Conservation (phyloP, 352 stramenopile species). For the Pythium monospermum region DNA sequence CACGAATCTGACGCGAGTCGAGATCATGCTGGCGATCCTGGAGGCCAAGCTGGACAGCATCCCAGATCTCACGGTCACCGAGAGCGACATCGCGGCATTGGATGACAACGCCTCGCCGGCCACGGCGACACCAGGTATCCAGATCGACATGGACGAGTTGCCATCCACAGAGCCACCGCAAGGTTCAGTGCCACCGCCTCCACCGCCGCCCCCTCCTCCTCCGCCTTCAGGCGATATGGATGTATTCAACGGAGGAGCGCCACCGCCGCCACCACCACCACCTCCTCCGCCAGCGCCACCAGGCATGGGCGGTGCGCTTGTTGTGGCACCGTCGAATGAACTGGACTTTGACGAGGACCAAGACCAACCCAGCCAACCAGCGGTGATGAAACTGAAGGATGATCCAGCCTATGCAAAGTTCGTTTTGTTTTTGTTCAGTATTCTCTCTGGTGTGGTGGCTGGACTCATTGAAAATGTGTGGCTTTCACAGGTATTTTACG, state of each 20-base stretch:
- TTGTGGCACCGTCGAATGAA: slow-evolving; percentile 26
- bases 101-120: slow-evolving; percentile 24
- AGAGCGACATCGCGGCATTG: slow-evolving; percentile 47
- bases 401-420: slow-evolving; percentile 76
- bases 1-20: slow-evolving; percentile 69
- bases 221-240: slow-evolving; percentile 11
- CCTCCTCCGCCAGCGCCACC: slow-evolving; percentile 30
- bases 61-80: slow-evolving; percentile 66
- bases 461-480: neutral
- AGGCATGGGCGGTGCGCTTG: slow-evolving; percentile 22
- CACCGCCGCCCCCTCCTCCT: slow-evolving; percentile 27
- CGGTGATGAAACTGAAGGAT: slow-evolving; percentile 79
- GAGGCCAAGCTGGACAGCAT: slow-evolving; percentile 85
- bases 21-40: slow-evolving; percentile 80
- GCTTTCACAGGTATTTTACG: slow-evolving; percentile 56
- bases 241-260: slow-evolving; percentile 13
- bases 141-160: slow-evolving; percentile 65
- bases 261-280: slow-evolving; percentile 37
- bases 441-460: neutral
- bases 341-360: slow-evolving; percentile 25
- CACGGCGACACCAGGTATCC: slow-evolving; percentile 27
- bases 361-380: slow-evolving; percentile 18
- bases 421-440: neutral
- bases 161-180: slow-evolving; percentile 33
- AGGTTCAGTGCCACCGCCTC: slow-evolving; percentile 21